phyloP scores from a whole-genome alignment of 192 early-diverging fungal genomes.

The Umbelopsis vinacea region DNA sequence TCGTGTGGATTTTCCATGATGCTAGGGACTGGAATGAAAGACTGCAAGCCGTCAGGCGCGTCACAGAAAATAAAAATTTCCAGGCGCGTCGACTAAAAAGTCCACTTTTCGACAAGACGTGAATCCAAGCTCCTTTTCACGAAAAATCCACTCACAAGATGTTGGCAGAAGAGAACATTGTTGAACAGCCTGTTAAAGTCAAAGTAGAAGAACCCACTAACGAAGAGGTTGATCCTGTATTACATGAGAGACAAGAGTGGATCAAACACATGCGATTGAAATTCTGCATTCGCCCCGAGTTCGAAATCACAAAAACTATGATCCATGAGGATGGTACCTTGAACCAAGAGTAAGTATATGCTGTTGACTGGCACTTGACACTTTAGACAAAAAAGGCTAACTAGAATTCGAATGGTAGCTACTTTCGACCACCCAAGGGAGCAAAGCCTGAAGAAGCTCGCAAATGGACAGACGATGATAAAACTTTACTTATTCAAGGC shows the following conservation, averaged over 20 bases:
- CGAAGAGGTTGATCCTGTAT: constrained; percentile 5
- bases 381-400: constrained; percentile 6
- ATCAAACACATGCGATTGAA: constrained; percentile 81
- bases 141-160: not conserved
- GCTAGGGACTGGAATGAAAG: not conserved
- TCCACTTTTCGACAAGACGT: not conserved
- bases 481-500: constrained; percentile 72
- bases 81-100: not conserved
- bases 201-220: not conserved
- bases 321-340: constrained; percentile 82
- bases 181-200: not conserved
- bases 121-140: not conserved
- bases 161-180: not conserved
- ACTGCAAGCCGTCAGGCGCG: not conserved
- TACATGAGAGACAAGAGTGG: constrained; percentile 72
- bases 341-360: constrained; percentile 76
- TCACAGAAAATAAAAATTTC: not conserved
- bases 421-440: constrained; percentile 78
- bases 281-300: constrained; percentile 82
- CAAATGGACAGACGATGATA: constrained; percentile 88
- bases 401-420: constrained; percentile 44
- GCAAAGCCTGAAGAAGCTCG: constrained; percentile 58
- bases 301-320: constrained; percentile 83
- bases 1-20: constrained; percentile 50
- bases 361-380: not conserved